phyloP scores from a whole-genome alignment of 306 rosid species.

The Ormosia emarginata region DNA sequence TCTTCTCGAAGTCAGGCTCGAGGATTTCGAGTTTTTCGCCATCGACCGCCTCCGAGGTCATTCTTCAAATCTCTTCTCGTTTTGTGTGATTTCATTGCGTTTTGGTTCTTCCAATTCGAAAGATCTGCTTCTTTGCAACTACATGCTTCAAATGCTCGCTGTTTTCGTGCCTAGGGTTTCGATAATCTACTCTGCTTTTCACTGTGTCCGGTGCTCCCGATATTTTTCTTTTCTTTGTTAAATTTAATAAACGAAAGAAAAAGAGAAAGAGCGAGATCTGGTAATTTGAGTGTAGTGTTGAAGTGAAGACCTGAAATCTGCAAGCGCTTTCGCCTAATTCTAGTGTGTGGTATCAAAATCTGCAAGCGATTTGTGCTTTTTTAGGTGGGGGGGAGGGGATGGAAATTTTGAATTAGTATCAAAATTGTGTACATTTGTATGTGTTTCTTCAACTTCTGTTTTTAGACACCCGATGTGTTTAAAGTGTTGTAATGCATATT shows the following conservation, averaged over 20 bases:
- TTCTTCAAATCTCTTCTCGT: background rate
- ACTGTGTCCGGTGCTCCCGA: background rate
- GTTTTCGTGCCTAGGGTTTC: slow-evolving; percentile 15
- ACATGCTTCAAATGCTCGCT: background rate
- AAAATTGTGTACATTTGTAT: background rate
- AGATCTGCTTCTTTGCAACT: background rate
- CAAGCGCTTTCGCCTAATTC: background rate
- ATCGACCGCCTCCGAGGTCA: slow-evolving; percentile 91
- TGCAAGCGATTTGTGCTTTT: background rate
- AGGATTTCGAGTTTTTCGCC: slow-evolving; percentile 88
- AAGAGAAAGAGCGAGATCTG: background rate
- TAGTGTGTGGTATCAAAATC: background rate
- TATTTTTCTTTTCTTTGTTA: background rate
- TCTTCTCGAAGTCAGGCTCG: slow-evolving; percentile 74
- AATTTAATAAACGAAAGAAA: background rate
- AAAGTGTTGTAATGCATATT: background rate
- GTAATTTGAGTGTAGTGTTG: background rate
- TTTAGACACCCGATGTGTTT: background rate
- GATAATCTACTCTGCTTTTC: background rate
- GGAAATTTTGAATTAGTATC: background rate
- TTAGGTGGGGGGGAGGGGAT: background rate
- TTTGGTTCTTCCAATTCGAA: background rate
- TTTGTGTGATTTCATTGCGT: background rate
- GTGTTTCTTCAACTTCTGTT: background rate
- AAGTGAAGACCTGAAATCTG: background rate